phyloP scores from a whole-genome alignment of 768 basidiomycete species.

The Cyclocybe aegerita region DNA sequence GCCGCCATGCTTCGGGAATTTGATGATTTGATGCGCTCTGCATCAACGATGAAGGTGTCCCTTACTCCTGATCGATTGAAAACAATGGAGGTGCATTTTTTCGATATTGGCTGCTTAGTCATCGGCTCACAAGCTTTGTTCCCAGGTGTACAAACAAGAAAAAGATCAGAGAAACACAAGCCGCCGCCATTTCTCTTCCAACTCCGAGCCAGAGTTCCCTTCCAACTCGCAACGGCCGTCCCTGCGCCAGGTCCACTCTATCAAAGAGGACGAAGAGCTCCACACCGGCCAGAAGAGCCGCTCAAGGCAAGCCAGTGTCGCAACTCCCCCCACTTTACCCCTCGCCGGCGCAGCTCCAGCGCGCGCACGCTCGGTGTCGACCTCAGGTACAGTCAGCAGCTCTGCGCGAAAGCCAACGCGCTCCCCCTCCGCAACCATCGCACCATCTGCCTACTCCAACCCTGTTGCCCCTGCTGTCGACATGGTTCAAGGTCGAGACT shows the following conservation, averaged over 20 bases:
- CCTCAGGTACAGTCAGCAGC: slow-evolving; percentile 30
- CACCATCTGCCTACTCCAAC: slow-evolving; percentile 24
- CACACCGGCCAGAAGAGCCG: slow-evolving; percentile 33
- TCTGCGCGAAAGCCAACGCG: slow-evolving; percentile 26
- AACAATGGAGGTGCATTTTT: slow-evolving; percentile 81
- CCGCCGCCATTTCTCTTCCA: slow-evolving; percentile 37
- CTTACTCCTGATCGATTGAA: slow-evolving; percentile 92
- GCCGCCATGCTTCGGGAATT: slow-evolving; percentile 73
- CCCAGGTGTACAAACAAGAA: slow-evolving; percentile 74
- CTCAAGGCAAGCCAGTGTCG: slow-evolving; percentile 45
- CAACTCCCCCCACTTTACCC: slow-evolving; percentile 36
- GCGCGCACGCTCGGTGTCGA: slow-evolving; percentile 42
- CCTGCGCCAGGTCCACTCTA: slow-evolving; percentile 60
- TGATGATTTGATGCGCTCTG: slow-evolving; percentile 88
- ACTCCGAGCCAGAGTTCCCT: slow-evolving; percentile 32
- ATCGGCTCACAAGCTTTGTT: slow-evolving; percentile 26
- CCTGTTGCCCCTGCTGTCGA: slow-evolving; percentile 21
- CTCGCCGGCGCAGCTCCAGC: slow-evolving; percentile 27
- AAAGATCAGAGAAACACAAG: slow-evolving; percentile 46
- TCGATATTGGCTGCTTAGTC: slow-evolving; percentile 28
- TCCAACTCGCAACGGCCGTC: slow-evolving; percentile 38
- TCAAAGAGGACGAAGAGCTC: slow-evolving; percentile 67
- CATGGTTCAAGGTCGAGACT: slow-evolving; percentile 27
- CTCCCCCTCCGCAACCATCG: slow-evolving; percentile 29
- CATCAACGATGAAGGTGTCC: slow-evolving; percentile 92